Evolutionary conservation across 2,329 filamentous ascomycete genomes (phyloP).

Genomic region (Colletotrichum spinosum): DNA sequence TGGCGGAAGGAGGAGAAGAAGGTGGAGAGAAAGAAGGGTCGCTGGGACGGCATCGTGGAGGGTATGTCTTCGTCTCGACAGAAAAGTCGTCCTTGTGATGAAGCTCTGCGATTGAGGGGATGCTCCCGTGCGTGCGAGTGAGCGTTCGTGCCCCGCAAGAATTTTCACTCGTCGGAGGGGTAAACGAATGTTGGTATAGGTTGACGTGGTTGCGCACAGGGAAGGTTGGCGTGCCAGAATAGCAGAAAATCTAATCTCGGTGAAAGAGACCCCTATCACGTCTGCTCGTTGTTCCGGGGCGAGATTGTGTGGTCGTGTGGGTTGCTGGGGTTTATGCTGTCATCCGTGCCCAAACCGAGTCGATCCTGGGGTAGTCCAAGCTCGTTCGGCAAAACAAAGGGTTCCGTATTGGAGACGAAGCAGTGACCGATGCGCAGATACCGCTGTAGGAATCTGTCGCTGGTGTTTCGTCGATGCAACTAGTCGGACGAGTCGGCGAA

Average conservation of each 20-base stretch:
- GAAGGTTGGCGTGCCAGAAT: conserved; percentile 11
- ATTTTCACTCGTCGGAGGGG: neutral
- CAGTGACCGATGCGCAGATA: conserved; percentile 1
- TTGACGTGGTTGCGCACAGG: conserved; percentile 22
- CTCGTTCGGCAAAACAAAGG: conserved; percentile 16
- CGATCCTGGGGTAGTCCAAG: conserved; percentile 30
- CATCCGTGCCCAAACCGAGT: conserved; percentile 35
- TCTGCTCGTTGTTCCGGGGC: neutral
- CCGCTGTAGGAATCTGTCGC: neutral
- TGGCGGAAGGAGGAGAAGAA: conserved; percentile 68
- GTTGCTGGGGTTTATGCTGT: conserved; percentile 33
- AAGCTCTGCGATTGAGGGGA: conserved; percentile 3
- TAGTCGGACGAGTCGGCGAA: neutral
- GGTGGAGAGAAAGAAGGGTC: conserved; percentile 67
- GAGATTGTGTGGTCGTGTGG: conserved; percentile 14
- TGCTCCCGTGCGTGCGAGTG: neutral
- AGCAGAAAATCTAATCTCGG: conserved; percentile 22
- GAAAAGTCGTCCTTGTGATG: neutral
- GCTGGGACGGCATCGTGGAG: conserved; percentile 61
- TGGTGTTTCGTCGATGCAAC: neutral
- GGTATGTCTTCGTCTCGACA: conserved; percentile 5
- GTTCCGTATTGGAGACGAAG: conserved; percentile 29
- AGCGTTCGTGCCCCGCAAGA: conserved; percentile 14
- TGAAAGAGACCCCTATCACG: conserved; percentile 32
- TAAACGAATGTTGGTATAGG: conserved; percentile 1